Percentiles rank a stretch among this genome's conserved stretches.
phyloP scores from a whole-genome alignment of 768 basidiomycete species.

The Phlebiopsis flavidoalba region DNA sequence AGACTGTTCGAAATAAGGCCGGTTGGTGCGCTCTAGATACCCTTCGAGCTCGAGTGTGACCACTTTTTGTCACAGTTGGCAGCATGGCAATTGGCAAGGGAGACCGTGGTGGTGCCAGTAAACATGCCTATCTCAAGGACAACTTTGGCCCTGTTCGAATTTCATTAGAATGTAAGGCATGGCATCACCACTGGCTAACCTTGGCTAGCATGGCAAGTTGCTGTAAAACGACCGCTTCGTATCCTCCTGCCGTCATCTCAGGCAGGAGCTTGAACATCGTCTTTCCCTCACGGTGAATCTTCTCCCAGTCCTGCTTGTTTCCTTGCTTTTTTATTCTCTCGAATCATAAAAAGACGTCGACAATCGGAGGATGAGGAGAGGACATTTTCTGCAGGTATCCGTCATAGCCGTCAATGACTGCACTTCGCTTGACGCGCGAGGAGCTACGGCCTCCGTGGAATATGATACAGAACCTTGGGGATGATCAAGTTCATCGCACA shows the following conservation, averaged over 20 bases:
- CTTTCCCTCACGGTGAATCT: conserved; percentile 6
- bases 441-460: neutral
- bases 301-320: conserved; percentile 7
- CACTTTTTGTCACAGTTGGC: conserved; percentile 6
- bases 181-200: neutral
- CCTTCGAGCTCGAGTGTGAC: conserved; percentile 9
- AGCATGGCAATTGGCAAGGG: conserved; percentile 10
- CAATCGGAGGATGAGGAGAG: conserved; percentile 3
- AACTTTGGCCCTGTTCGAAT: neutral
- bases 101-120: conserved; percentile 14
- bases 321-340: conserved; percentile 6
- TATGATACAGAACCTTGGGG: neutral
- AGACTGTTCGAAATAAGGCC: conserved; percentile 8
- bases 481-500: conserved; percentile 6
- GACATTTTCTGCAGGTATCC: conserved; percentile 9
- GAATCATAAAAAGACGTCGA: too few relatives aligned
- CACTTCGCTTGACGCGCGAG: conserved; percentile 7
- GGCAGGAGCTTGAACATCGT: conserved; percentile 3
- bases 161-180: neutral
- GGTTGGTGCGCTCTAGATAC: conserved; percentile 6
- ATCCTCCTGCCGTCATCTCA: conserved; percentile 9
- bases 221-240: conserved; percentile 13
- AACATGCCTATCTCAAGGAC: conserved; percentile 16
- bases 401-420: conserved; percentile 12
- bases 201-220: conserved; percentile 11